Conservation (phyloP, 2,329 filamentous ascomycete genomes). For the Cladobotryum protrusum region DNA sequence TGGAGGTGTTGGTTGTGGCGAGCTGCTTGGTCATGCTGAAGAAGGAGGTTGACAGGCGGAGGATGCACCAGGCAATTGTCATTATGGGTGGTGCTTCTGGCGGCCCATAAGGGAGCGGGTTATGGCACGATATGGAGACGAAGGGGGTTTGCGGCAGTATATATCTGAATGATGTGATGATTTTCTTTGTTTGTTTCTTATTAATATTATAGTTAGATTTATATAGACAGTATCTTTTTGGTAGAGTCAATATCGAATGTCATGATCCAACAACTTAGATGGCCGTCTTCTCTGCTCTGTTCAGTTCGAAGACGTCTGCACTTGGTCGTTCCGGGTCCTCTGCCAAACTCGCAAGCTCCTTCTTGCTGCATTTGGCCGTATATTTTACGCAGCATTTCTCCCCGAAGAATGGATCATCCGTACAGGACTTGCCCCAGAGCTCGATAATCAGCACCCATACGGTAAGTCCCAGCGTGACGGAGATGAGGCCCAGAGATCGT, state of each 20-base stretch:
- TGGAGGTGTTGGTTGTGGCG: slow-evolving; percentile 47
- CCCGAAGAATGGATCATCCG: slow-evolving; percentile 38
- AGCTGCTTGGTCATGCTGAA: slow-evolving; percentile 58
- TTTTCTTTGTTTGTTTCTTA: not conserved
- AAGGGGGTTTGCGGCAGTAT: not conserved
- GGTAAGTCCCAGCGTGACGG: slow-evolving; percentile 38
- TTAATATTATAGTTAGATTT: no score
- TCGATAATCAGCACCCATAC: slow-evolving; percentile 43
- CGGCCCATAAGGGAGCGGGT: slow-evolving; percentile 1
- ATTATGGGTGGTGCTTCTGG: slow-evolving; percentile 29
- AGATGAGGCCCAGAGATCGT: slow-evolving; percentile 40
- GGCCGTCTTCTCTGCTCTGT: slow-evolving; percentile 19
- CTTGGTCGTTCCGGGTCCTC: slow-evolving; percentile 24
- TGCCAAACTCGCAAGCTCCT: slow-evolving; percentile 26
- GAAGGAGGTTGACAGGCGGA: slow-evolving; percentile 56
- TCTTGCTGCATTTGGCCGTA: slow-evolving; percentile 35
- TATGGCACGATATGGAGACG: not conserved
- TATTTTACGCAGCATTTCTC: slow-evolving; percentile 33
- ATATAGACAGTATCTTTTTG: no score
- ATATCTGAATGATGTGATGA: not conserved
- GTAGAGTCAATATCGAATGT: not conserved
- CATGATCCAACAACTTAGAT: not conserved
- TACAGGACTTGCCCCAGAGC: slow-evolving; percentile 43
- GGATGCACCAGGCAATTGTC: slow-evolving; percentile 43
- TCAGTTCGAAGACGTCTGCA: slow-evolving; percentile 18